Conservation (phyloP, 805 yeast genomes). For the Schizosaccharomyces octosporus region DNA sequence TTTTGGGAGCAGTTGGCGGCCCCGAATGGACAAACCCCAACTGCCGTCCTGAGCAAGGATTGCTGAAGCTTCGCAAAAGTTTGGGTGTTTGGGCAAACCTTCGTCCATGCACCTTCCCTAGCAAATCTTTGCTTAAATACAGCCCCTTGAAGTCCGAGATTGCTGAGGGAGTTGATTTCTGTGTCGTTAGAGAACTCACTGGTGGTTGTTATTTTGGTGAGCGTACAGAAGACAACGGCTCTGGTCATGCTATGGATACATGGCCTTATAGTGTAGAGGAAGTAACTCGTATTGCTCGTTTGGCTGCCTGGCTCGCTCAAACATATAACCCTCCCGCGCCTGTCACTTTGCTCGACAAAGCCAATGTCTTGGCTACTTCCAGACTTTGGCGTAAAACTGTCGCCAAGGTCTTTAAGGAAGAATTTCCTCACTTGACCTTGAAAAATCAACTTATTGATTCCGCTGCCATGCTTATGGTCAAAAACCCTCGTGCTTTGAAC, state of each 20-base stretch:
- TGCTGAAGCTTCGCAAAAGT: constrained; percentile 81
- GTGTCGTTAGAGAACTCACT: constrained; percentile 84
- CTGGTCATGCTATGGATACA: constrained; percentile 75
- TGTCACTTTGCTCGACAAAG: constrained; percentile 89
- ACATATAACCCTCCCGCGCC: constrained; percentile 81
- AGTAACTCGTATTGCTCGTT: constrained; percentile 83
- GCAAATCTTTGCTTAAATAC: constrained; percentile 58
- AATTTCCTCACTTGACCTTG: constrained; percentile 68
- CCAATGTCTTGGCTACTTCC: constrained; percentile 87
- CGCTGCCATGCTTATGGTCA: constrained; percentile 92
- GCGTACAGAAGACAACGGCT: constrained; percentile 73
- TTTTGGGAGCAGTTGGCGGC: constrained; percentile 95
- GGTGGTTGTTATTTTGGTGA: constrained; percentile 97
- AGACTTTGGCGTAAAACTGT: constrained; percentile 92
- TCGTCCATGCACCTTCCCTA: constrained; percentile 85
- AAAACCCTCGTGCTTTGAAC: constrained; percentile 71
- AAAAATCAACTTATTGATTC: constrained; percentile 95
- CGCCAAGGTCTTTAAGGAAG: constrained; percentile 55
- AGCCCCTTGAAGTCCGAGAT: constrained; percentile 71
- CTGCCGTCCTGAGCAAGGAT: constrained; percentile 94
- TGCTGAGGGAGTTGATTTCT: constrained; percentile 75
- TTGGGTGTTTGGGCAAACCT: constrained; percentile 82
- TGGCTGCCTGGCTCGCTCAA: constrained; percentile 92
- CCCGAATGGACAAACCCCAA: constrained; percentile 90
- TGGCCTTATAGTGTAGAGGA: constrained; percentile 80